Base-by-base conservation (phyloP, 2,329 filamentous ascomycete species). In the Gaeumannomyces tritici region DNA sequence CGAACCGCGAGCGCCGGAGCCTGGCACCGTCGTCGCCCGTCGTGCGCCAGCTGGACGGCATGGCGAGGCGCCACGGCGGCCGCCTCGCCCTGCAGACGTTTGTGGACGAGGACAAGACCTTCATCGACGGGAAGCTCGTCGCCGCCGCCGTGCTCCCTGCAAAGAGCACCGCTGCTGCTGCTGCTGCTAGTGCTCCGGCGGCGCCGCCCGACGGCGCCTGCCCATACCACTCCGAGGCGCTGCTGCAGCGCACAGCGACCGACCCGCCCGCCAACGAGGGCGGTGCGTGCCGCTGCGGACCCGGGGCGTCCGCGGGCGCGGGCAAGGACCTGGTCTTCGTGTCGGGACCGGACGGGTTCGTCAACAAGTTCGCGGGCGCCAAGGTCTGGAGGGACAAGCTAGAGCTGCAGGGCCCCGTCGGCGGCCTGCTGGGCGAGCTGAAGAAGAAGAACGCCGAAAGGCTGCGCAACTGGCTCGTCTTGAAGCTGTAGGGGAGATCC, bases 341-440 rank as follows among this genome's bases (percentile, higher is more conserved):
- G 1, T 96, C 92, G 0, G 95, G 95, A 0, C 93, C 95, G 0
- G 91, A 96, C 62, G 93, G 95, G 0, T 98, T 98, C 74, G 82
- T 98, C 54, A 82, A 84, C 56, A 83, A 89, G 66, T 90, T 89
- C 75, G 91, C 91, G 2, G 93, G 95, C 1, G 79, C 86, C 12
- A 96, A 96, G 75, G 75, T 84, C 3, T 96, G 91, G 89, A 77
- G 80, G 13, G 81, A 82, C 31, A 91, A 91, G 0, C 77, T 78
- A 63, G 89, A 96, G 74, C 79, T 83, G 13, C 92, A 96, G 70
- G 93, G 93, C 0, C 80, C 83, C 0, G 75, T 96, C 0, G 82
- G 83, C 7, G 93, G 93, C 0, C 72, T 92, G 2, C 74, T 93
- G 26, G 83, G 81, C 2, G 76, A 78, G 57, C 74, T 96, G 70